Evolutionary conservation across 106 monocot genomes (phyloP).

Genomic region (Apostasia shenzhenica): DNA sequence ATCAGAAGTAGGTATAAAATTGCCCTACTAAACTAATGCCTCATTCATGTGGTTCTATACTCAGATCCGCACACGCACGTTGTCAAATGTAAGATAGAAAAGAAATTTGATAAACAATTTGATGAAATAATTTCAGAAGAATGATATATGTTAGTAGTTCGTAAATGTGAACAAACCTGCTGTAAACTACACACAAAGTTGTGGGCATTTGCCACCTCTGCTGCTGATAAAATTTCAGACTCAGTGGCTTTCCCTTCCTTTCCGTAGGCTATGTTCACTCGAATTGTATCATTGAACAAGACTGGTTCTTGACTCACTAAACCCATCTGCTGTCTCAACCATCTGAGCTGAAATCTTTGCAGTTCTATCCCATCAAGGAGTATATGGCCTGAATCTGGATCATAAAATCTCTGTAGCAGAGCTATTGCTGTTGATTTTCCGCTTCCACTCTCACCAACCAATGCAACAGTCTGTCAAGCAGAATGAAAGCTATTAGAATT

Average conservation of each 20-base stretch:
- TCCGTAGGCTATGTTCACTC: conserved; percentile 10
- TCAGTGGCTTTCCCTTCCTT: conserved; percentile 11
- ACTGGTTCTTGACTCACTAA: conserved; percentile 10
- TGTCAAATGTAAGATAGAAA: too few relatives aligned
- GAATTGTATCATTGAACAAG: conserved; percentile 12
- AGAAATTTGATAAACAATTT: too few relatives aligned
- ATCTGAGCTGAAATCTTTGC: conserved; percentile 6
- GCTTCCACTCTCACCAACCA: conserved; percentile 14
- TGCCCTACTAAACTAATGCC: too few relatives aligned
- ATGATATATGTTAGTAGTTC: neutral
- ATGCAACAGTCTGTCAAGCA: conserved; percentile 14
- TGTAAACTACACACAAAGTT: conserved; percentile 1
- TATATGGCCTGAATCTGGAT: conserved; percentile 17
- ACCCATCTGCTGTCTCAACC: conserved; percentile 13
- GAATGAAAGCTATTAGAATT: neutral
- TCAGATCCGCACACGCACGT: too few relatives aligned
- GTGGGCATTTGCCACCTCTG: conserved; percentile 8
- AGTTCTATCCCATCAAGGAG: conserved; percentile 11
- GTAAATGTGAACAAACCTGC: neutral
- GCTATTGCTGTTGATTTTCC: conserved; percentile 19
- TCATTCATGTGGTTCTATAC: too few relatives aligned
- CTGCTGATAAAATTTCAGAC: conserved; percentile 12
- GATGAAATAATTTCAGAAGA: too few relatives aligned
- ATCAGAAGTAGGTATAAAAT: too few relatives aligned
- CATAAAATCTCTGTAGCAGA: conserved; percentile 17